These are phyloP conservation scores for Saccharomycopsis selenospora DNA, from an alignment of 805 yeast genomes.

Conservation along the genomic window DNA sequence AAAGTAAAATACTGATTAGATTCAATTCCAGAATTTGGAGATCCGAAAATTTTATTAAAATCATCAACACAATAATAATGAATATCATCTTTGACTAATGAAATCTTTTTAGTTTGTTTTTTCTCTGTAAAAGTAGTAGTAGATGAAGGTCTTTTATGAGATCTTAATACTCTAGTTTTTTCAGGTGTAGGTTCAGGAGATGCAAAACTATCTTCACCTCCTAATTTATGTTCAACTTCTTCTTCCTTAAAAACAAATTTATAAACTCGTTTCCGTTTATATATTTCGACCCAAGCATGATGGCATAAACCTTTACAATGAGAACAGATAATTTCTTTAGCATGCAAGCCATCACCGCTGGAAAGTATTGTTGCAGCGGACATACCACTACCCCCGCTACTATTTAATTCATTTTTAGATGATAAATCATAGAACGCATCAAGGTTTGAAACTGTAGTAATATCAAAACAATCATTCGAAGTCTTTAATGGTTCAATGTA, in stretches of 20 bases:
- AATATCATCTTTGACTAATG: not conserved
- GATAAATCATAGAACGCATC: not conserved
- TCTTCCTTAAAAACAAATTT: not conserved
- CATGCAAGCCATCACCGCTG: too few species aligned
- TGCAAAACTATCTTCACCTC: not conserved
- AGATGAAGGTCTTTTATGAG: not conserved
- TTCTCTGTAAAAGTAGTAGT: not conserved
- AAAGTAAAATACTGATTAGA: not conserved
- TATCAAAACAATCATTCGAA: not conserved
- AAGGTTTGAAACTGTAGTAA: not conserved
- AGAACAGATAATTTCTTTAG: not conserved
- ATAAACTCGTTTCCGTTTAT: not conserved
- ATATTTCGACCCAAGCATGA: not conserved
- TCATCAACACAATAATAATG: conserved; percentile 1
- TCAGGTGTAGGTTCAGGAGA: not conserved
- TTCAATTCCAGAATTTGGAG: not conserved
- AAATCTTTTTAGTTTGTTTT: not conserved
- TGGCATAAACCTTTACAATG: not conserved
- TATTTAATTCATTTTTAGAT: not conserved
- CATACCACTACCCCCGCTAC: not conserved
- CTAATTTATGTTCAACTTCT: not conserved
- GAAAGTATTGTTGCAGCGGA: not conserved
- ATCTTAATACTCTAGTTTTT: not conserved
- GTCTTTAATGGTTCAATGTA: not conserved
- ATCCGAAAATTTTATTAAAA: not conserved